Evolutionary conservation across 148 eudicot species (phyloP).

Genomic region (Tetragonia tetragonoides): DNA sequence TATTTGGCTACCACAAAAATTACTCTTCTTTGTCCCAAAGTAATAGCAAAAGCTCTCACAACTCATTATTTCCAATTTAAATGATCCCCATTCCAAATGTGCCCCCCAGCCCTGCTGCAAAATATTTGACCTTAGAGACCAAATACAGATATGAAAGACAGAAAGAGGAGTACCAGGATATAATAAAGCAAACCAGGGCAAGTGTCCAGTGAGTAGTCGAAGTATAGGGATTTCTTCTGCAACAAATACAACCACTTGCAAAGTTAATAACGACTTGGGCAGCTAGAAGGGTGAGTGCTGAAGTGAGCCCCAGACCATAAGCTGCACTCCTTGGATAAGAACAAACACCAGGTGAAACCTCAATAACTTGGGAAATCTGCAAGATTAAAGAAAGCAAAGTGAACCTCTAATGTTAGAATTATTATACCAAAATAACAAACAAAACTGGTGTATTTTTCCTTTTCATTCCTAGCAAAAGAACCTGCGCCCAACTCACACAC

Average conservation of each 20-base stretch:
- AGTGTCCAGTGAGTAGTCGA: slow-evolving; percentile 50
- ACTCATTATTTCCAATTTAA: not conserved
- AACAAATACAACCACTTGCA: slow-evolving; percentile 74
- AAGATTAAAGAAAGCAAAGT: slow-evolving; percentile 4
- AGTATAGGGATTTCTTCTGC: slow-evolving; percentile 51
- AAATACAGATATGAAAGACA: not conserved
- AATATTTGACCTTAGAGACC: not conserved
- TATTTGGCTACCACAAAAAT: not conserved
- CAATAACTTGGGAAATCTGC: slow-evolving; percentile 54
- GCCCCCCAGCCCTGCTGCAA: not conserved
- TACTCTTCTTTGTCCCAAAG: not conserved
- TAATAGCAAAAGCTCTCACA: not conserved
- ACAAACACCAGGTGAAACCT: slow-evolving; percentile 56
- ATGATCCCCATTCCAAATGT: not conserved
- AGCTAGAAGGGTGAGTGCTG: slow-evolving; percentile 63
- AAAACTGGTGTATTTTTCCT: no score
- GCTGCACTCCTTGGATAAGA: slow-evolving; percentile 82
- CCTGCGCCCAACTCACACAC: no score
- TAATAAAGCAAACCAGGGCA: slow-evolving; percentile 63
- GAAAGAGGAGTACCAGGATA: slow-evolving; percentile 69
- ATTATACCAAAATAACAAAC: not conserved
- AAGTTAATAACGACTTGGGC: slow-evolving; percentile 63
- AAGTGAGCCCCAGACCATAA: slow-evolving; percentile 60
- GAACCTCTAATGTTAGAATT: not conserved
- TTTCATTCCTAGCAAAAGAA: no score